A percentile compares a stretch with the other conserved stretches of the same genome.
These are phyloP conservation scores for Stemphylium vesicarium DNA, from an alignment of 2,329 filamentous ascomycete genomes.

Conservation along the genomic window DNA sequence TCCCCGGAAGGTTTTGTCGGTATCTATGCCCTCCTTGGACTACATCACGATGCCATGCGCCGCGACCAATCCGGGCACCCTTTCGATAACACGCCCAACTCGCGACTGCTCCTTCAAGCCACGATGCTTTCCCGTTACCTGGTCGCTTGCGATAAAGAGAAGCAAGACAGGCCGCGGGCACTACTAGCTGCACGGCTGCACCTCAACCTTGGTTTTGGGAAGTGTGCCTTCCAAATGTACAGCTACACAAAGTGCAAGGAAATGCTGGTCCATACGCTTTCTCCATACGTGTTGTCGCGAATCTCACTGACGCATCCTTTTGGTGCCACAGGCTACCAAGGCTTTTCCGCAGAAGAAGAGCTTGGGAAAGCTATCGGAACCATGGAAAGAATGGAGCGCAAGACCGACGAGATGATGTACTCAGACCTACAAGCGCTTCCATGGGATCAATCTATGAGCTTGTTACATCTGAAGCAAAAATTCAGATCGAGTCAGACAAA, in stretches of 20 bases:
- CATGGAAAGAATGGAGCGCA: constrained; percentile 39
- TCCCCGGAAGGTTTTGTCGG: constrained; percentile 29
- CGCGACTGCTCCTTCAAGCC: constrained; percentile 38
- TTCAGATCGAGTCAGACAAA: constrained; percentile 39
- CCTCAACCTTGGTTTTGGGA: constrained; percentile 39
- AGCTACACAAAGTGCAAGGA: constrained; percentile 39
- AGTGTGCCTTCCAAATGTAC: constrained; percentile 39
- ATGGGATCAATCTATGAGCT: constrained; percentile 38
- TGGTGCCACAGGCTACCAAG: constrained; percentile 33
- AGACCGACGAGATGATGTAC: constrained; percentile 32
- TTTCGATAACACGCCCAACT: constrained; percentile 11
- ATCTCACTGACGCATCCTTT: constrained; percentile 46
- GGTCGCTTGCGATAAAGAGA: constrained; percentile 31
- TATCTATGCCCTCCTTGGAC: constrained; percentile 29
- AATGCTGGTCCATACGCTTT: constrained; percentile 43
- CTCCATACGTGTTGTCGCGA: constrained; percentile 37
- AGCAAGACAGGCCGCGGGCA: constrained; percentile 34
- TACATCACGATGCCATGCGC: constrained; percentile 23
- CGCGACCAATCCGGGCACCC: neutral
- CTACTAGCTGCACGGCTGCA: constrained; percentile 44
- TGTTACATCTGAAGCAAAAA: constrained; percentile 32
- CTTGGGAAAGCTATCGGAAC: constrained; percentile 35
- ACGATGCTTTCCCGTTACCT: constrained; percentile 34
- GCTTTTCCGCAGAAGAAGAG: constrained; percentile 39
- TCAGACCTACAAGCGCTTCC: constrained; percentile 34